Evolutionary conservation across 192 early-diverging fungal genomes (phyloP), one percentile per base, ranked within the genome.

Genomic region (Diversispora epigaea): DNA sequence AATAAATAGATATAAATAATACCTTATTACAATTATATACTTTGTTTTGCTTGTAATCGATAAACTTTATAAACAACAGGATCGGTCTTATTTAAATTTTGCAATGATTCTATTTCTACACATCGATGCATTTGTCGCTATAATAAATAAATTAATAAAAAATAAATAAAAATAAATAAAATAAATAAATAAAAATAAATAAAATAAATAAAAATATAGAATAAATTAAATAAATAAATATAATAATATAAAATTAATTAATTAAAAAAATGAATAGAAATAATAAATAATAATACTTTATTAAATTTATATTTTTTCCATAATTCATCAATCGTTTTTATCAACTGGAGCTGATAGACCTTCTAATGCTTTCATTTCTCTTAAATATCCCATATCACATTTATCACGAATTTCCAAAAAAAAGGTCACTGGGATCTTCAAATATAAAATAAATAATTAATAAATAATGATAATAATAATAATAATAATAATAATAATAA

Each of bases 371-470:
- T 82, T 79, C 9, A 84, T 79, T 1, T 84, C 70, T 7, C 87
- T 71, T 56, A 98, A 81, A 25, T 80, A 80, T 39, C 83, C 80
- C 80, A 95, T 80, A 77, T 97, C 96, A 78, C 89, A 90, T 73
- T 88, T 87, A 69, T 98, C 96, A 4, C 96, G 88, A 79, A 98
- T 78, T 72, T 92, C 92, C 64, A 84, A 84, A 77, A n/a, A 97
- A 98, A 0, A 84, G 87, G 62, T 97, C 95, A 77, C 93, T 96
- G 5, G 95, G 95, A 78, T 97, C 95, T 79, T 98, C 96, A 11
- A 98, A 95, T 78, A 86, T 61, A 80, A 65, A n/a, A n/a, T n/a
- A n/a, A n/a, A n/a, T n/a, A n/a, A n/a, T n/a, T n/a, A n/a, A n/a
- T n/a, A n/a, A n/a, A n/a, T n/a, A n/a, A n/a, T n/a, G n/a, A n/a